Percentiles rank a stretch among this genome's conserved stretches.
Evolutionary conservation across 495 filamentous ascomycete species (phyloP).

Genomic region (Penicillium salamii): DNA sequence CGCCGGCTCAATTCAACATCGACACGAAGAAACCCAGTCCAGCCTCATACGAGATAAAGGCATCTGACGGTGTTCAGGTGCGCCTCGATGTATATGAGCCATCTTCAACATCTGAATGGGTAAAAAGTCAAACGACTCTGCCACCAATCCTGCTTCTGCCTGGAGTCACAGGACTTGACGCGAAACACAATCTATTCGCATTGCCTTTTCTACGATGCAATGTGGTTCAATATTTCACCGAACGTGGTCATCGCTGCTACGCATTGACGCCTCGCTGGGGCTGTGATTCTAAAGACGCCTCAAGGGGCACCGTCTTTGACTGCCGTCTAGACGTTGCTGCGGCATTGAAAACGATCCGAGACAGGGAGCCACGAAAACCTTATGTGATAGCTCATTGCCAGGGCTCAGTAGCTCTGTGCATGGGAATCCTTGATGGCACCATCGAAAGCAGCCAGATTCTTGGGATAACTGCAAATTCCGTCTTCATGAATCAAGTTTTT

Average conservation of each 20-base stretch:
- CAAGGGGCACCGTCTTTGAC: conserved; percentile 58
- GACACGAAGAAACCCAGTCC: not conserved
- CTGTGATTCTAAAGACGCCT: conserved; percentile 49
- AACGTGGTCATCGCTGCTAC: conserved; percentile 57
- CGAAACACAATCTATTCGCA: conserved; percentile 62
- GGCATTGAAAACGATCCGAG: conserved; percentile 53
- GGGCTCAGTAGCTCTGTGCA: conserved; percentile 57
- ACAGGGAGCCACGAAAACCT: conserved; percentile 28
- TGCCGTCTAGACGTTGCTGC: conserved; percentile 60
- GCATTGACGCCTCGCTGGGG: conserved; percentile 61
- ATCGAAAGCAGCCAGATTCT: conserved; percentile 31
- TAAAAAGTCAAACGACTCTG: not conserved
- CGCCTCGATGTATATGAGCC: not conserved
- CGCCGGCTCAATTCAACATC: not conserved
- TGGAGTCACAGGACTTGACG: conserved; percentile 60
- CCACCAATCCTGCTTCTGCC: conserved; percentile 11
- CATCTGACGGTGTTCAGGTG: not conserved
- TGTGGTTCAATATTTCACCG: conserved; percentile 62
- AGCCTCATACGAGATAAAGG: not conserved
- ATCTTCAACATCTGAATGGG: not conserved
- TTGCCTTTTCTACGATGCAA: conserved; percentile 64
- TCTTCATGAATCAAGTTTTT: conserved; percentile 66
- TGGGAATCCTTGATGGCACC: conserved; percentile 62
- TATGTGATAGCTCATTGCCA: conserved; percentile 68
- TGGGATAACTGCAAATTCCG: conserved; percentile 62